Evolutionary conservation across 805 yeast genomes (phyloP).

Genomic region (Cyberlindnera nakhonratchasimensis): DNA sequence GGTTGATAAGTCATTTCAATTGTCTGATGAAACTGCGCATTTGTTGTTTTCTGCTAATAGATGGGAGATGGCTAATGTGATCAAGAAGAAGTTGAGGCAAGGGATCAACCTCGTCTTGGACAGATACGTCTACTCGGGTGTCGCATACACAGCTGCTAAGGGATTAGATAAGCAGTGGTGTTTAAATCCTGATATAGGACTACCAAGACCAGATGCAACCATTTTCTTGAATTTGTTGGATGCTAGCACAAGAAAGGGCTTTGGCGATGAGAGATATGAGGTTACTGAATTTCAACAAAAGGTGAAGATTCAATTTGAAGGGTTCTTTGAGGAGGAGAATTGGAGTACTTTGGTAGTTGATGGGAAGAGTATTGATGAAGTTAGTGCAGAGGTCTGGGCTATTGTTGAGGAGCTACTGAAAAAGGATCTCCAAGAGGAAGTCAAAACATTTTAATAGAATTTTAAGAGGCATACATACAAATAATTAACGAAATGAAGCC

Average conservation of each 20-base stretch:
- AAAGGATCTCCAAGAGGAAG: slow-evolving; percentile 6
- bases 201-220: slow-evolving; percentile 83
- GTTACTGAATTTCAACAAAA: slow-evolving; percentile 63
- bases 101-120: slow-evolving; percentile 73
- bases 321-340: slow-evolving; percentile 36
- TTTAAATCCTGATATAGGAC: slow-evolving; percentile 71
- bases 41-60: slow-evolving; percentile 87
- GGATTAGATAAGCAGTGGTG: slow-evolving; percentile 77
- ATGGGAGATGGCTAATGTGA: slow-evolving; percentile 70
- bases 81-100: slow-evolving; percentile 40
- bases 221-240: slow-evolving; percentile 66
- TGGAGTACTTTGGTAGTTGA: slow-evolving; percentile 60
- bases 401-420: slow-evolving; percentile 20
- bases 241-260: slow-evolving; percentile 58
- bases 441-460: slow-evolving; percentile 11
- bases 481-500: neutral
- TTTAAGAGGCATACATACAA: neutral
- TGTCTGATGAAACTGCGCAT: slow-evolving; percentile 82
- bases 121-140: slow-evolving; percentile 88
- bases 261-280: slow-evolving; percentile 95
- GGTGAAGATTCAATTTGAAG: slow-evolving; percentile 60
- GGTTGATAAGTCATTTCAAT: slow-evolving; percentile 41
- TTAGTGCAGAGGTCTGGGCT: slow-evolving; percentile 44
- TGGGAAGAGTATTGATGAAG: slow-evolving; percentile 52
- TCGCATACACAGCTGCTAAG: slow-evolving; percentile 89